Evolutionary conservation across 345 rosid genomes (phyloP), one percentile per base, ranked within the genome.

Genomic region (Aegle marmelos): DNA sequence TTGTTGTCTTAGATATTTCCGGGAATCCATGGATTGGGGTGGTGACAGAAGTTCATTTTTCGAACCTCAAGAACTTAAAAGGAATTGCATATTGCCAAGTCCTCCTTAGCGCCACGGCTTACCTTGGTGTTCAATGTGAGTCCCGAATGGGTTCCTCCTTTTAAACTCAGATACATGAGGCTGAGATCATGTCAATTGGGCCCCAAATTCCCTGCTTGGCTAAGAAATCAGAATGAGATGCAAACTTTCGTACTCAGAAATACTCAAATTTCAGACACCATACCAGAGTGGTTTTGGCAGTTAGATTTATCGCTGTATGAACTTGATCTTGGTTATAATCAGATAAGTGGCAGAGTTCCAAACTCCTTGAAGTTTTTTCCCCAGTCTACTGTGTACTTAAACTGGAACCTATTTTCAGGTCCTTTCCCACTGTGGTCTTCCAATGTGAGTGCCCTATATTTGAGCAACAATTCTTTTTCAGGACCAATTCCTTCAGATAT

Each of bases 151-250:
- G 30, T 76, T 31, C 83, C 83, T 63, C 76, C 80, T 30, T 80
- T 80, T 17, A 76, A 80, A 45, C 79, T 80, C 22, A n/a, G 0
- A 3, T 62, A 22, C 76, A 68, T 76, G 4, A 34, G 64, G 17
- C 72, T 76, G 21, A 9, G 31, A 13, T 33, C 71, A 19, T 80
- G 79, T 57, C 14, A 34, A 25, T 6, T 80, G 14, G 80, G 83
- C 39, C 83, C 79, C 21, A n/a, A 64, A 30, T 76, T 80, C 33
- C 83, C 83, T 1, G 19, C 19, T 4, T 80, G 80, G 83, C 79
- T 76, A 2, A 61, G 72, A 25, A 56, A 70, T 9, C 83, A 80
- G 61, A 80, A 76, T 34, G 36, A 41, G 57, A 53, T 76, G 14
- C 53, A 30, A 0, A 36, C 56, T 16, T 6, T 75, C 22, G 8